These are phyloP conservation scores for Sporothrix euskadiensis DNA, from an alignment of 2,329 filamentous ascomycete genomes.

Conservation along the genomic window DNA sequence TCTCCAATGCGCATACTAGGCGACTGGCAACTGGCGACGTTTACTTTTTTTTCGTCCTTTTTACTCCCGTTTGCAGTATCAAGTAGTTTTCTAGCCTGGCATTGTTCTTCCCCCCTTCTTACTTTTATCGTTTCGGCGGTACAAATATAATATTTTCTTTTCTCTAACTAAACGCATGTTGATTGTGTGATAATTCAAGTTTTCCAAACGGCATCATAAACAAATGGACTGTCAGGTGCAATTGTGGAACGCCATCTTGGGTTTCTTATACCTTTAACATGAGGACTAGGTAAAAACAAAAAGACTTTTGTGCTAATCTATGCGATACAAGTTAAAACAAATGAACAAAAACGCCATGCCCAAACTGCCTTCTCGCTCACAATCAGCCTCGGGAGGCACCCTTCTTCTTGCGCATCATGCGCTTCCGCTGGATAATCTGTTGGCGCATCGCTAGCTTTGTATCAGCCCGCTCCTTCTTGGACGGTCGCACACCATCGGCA, in stretches of 20 bases:
- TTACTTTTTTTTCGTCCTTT: not conserved
- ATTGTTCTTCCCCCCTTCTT: not conserved
- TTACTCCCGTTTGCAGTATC: constrained; percentile 8
- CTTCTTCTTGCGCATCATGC: constrained; percentile 73
- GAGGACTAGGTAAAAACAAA: no score
- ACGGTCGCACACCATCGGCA: constrained; percentile 26
- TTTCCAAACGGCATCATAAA: not conserved
- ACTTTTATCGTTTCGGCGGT: not conserved
- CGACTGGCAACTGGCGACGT: not conserved
- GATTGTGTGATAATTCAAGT: not conserved
- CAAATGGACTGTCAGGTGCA: not conserved
- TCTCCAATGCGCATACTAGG: not conserved
- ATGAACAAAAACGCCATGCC: not conserved
- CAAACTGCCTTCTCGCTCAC: not conserved
- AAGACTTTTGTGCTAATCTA: constrained; percentile 20
- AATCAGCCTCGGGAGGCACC: not conserved
- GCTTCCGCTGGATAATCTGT: constrained; percentile 82
- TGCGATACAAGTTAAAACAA: not conserved
- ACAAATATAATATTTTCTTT: constrained; percentile 6
- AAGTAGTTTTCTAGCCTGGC: constrained; percentile 2
- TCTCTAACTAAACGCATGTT: not conserved
- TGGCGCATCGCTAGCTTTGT: constrained; percentile 54
- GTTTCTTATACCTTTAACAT: not conserved
- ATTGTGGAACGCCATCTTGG: not conserved
- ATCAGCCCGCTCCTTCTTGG: constrained; percentile 37